Percentiles rank a stretch among this genome's conserved stretches.
Conservation (phyloP, 2,329 filamentous ascomycete genomes). For the Alternaria burnsii region DNA sequence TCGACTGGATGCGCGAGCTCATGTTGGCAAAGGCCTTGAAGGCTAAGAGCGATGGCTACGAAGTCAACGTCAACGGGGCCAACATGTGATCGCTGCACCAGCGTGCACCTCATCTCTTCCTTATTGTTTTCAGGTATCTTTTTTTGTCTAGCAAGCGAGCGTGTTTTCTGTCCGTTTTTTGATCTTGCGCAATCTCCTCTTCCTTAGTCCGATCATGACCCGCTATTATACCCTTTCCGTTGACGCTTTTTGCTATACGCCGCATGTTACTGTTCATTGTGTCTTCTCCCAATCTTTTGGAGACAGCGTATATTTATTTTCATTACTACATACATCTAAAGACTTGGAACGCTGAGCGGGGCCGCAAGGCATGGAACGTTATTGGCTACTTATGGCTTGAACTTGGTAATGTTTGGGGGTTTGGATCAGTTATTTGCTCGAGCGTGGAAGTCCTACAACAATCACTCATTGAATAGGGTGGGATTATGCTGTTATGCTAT, state of each 20-base stretch:
- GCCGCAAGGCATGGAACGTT: conserved; percentile 32
- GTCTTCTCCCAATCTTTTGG: conserved; percentile 12
- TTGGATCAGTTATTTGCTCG: neutral
- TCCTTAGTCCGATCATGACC: conserved; percentile 31
- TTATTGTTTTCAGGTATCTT: neutral
- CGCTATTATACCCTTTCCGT: conserved; percentile 42
- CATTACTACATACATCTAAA: conserved; percentile 24
- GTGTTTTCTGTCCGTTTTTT: conserved; percentile 17
- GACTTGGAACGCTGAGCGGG: conserved; percentile 27
- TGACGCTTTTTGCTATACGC: conserved; percentile 14
- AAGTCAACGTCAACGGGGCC: conserved; percentile 78
- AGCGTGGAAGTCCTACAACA: conserved; percentile 9
- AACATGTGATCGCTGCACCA: conserved; percentile 31
- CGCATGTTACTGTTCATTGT: conserved; percentile 10
- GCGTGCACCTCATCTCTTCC: neutral
- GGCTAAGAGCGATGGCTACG: conserved; percentile 83
- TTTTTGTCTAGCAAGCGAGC: conserved; percentile 28
- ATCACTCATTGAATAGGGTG: conserved; percentile 11
- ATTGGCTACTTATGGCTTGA: conserved; percentile 12
- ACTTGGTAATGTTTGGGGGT: conserved; percentile 16
- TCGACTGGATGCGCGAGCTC: conserved; percentile 96
- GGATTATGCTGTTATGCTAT: conserved; percentile 7
- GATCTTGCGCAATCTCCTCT: conserved; percentile 12
- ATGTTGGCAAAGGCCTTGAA: conserved; percentile 89
- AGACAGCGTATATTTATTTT: conserved; percentile 15